Evolutionary conservation across 2,329 filamentous ascomycete genomes (phyloP).

Genomic region (Anthostomella pinea): DNA sequence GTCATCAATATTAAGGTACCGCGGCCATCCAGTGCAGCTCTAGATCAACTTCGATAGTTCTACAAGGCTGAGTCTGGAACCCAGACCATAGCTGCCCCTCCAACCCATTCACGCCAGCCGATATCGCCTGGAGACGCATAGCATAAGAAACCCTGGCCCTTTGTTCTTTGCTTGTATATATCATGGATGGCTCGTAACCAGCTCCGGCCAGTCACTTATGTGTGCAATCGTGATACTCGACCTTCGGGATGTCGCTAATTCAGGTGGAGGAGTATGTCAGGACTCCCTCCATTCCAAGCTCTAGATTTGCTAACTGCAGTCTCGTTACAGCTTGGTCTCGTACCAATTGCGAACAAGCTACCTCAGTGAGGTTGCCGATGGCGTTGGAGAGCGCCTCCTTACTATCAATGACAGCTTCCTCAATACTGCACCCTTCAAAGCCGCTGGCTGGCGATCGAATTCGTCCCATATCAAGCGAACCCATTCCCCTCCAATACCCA

Average conservation of each 20-base stretch:
- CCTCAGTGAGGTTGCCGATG: constrained; percentile 75
- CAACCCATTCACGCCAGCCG: too few relatives aligned
- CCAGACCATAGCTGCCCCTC: too few relatives aligned
- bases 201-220: not conserved
- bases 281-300: not conserved
- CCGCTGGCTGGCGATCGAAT: constrained; percentile 75
- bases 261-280: constrained; percentile 30
- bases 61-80: too few relatives aligned
- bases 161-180: not conserved
- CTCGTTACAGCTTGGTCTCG: constrained; percentile 63
- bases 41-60: too few relatives aligned
- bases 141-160: not conserved
- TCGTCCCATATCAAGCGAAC: constrained; percentile 75
- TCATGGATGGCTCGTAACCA: not conserved
- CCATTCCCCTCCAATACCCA: constrained; percentile 82
- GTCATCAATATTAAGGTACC: too few relatives aligned
- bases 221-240: not conserved
- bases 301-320: constrained; percentile 14
- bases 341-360: constrained; percentile 82
- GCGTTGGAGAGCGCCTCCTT: constrained; percentile 80
- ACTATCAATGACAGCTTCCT: constrained; percentile 76
- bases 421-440: constrained; percentile 78
- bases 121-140: not conserved
- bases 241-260: constrained; percentile 27
- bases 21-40: too few relatives aligned